Evolutionary conservation across 805 yeast genomes (phyloP), one percentile per base, ranked within the genome.

Genomic region (Candida loeiensis): DNA sequence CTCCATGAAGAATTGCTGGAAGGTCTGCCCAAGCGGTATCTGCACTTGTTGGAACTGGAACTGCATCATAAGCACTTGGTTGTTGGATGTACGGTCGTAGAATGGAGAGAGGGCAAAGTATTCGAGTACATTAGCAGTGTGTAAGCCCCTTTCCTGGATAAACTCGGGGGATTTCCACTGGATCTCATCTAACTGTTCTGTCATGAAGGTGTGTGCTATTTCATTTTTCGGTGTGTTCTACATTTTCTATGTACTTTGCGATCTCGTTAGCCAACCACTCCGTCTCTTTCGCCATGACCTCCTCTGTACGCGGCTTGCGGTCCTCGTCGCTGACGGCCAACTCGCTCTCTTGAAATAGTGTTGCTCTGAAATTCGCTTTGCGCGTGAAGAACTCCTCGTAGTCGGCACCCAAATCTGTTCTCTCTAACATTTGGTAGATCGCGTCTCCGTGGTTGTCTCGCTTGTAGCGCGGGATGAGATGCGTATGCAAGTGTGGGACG

Each of bases 131-230:
- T 90, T 93, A 39, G 82, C 95, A 0, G 95, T 85, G 33, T 89
- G 74, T 17, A 93, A 74, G 0, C 96, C 97, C 58, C 80, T 81
- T 39, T 82, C 77, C 57, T 89, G 95, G 47, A 93, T 88, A 95
- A 96, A 93, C 61, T 93, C 99, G 1, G 99, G 98, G 3, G 93
- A 83, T 49, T 90, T 79, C 99, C 99, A 93, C 59, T 90, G 98
- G 30, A 93, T 73, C 54, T 91, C 97, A 56, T 90, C 97, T 19
- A 90, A 68, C 21, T 71, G 69, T 37, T 61, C 65, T 20, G 50
- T 34, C 36, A 71, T 50, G 22, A 22, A 18, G 3, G 16, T 6
- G 5, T 15, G 13, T 11, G 16, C 6, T 4, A 18, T 17, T 30
- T 30, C 4, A 26, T 26, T 30, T 30, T 30, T 30, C 21, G 20